Base-by-base conservation (phyloP, 768 basidiomycete genomes). In the Serendipita sp. region DNA sequence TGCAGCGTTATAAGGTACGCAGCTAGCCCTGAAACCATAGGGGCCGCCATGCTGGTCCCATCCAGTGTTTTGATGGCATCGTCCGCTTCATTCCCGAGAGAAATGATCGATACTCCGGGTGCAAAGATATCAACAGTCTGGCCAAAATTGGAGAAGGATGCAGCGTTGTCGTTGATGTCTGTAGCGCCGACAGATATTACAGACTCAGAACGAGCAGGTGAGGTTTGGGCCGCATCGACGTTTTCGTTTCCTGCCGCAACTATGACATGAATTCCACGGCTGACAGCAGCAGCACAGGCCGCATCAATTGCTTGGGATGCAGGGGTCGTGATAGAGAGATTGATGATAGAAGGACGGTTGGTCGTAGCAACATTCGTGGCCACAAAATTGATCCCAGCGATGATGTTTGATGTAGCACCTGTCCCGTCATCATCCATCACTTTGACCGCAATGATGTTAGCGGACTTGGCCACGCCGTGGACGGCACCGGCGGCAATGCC, bases 11-110 rank as follows among this genome's bases (percentile, higher is more conserved):
- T 72, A 58, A 76, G 67, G 62, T 75, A 76, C 32, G 77, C 77
- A 30, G 77, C 71, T 58, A 78, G 70, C 30, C 78, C 78, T 16
- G 77, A 70, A 34, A 79, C 69, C 65, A 78, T 75, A 30, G 78
- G 76, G 34, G 77, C 73, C 58, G 77, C 75, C 75, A 52, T 52
- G 34, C 64, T 45, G 28, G 44, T 23, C 15, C 16, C 3, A 44
- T 67, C 30, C 35, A 68, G 62, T 60, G 56, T 60, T 3, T 60
- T 60, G 10, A 60, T 10, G 18, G 56, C 56, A 35, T 52, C 56
- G 68, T 60, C 44, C 28, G 7, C 15, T 2, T 4, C 2, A 63
- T 62, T 68, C n/a, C 67, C 45, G 46, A 36, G 32, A 18, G 66
- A 63, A 30, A 68, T 51, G 54, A 68, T 56, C 35, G 62, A 41